Evolutionary conservation across 768 basidiomycete genomes (phyloP).

Genomic region (Psilocybe subaeruginosa): DNA sequence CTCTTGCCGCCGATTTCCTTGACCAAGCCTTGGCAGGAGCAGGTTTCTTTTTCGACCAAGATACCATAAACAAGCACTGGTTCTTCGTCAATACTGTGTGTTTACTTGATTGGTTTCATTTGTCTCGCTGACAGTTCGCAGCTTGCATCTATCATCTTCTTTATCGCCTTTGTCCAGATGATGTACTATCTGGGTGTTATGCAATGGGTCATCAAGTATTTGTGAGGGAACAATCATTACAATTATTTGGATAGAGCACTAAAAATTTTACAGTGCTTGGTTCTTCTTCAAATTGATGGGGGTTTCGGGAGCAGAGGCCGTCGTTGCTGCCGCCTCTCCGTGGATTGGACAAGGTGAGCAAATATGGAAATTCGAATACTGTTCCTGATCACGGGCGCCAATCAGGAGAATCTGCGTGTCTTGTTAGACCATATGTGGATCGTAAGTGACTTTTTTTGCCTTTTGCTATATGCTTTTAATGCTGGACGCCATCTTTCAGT

Average conservation of each 20-base stretch:
- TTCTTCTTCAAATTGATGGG: slow-evolving; percentile 92
- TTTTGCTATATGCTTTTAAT: slow-evolving; percentile 28
- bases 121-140: slow-evolving; percentile 27
- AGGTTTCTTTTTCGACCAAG: slow-evolving; percentile 79
- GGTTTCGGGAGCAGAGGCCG: slow-evolving; percentile 93
- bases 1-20: slow-evolving; percentile 81
- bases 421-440: slow-evolving; percentile 84
- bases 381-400: slow-evolving; percentile 59
- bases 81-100: slow-evolving; percentile 82
- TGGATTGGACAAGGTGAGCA: slow-evolving; percentile 88
- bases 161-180: slow-evolving; percentile 93
- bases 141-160: slow-evolving; percentile 87
- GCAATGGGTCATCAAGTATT: slow-evolving; percentile 91
- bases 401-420: slow-evolving; percentile 76
- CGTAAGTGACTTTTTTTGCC: slow-evolving; percentile 28
- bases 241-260: not conserved
- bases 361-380: slow-evolving; percentile 26
- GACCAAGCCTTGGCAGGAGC: slow-evolving; percentile 69
- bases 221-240: slow-evolving; percentile 48
- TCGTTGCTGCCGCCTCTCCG: slow-evolving; percentile 92
- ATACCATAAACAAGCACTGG: slow-evolving; percentile 71
- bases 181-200: slow-evolving; percentile 88
- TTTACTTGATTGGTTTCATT: slow-evolving; percentile 23
- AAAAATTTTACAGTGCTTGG: slow-evolving; percentile 71
- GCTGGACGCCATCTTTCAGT: slow-evolving; percentile 52